Percentiles rank a stretch among this genome's conserved stretches.
phyloP scores from a whole-genome alignment of 352 stramenopile genomes.

The Globisporangium yorkense region DNA sequence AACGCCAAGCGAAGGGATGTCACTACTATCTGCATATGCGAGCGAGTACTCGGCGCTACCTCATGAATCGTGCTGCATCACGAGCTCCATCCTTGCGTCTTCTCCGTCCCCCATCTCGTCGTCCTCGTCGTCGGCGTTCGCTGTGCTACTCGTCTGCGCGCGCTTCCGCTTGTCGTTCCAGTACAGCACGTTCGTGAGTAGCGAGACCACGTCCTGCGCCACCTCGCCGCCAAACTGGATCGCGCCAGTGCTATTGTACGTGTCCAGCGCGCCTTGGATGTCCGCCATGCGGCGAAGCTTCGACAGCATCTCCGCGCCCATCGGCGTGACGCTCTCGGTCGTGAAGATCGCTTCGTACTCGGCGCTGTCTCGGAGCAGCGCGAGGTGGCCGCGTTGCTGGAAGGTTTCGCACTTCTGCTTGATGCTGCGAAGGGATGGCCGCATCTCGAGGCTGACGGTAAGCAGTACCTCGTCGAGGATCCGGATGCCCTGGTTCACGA shows the following conservation, averaged over 20 bases:
- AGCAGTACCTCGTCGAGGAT: conserved; percentile 83
- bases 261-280: conserved; percentile 64
- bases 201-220: conserved; percentile 66
- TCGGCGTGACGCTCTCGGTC: conserved; percentile 34
- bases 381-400: conserved; percentile 56
- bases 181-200: conserved; percentile 61
- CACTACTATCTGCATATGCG: neutral
- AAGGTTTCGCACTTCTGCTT: conserved; percentile 34
- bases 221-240: conserved; percentile 81
- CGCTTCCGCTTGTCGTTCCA: conserved; percentile 62
- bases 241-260: conserved; percentile 48
- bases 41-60: neutral
- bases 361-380: conserved; percentile 57
- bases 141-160: conserved; percentile 19
- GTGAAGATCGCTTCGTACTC: conserved; percentile 62
- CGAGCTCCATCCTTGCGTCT: conserved; percentile 3
- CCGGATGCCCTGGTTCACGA: conserved; percentile 72
- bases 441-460: conserved; percentile 64
- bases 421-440: conserved; percentile 41
- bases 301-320: conserved; percentile 48
- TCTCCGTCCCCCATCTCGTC: neutral
- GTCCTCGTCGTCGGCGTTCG: conserved; percentile 2
- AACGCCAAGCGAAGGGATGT: neutral
- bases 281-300: conserved; percentile 72
- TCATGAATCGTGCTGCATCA: neutral